Evolutionary conservation across 2,329 filamentous ascomycete genomes (phyloP).

Genomic region (Aspergillus sp.): DNA sequence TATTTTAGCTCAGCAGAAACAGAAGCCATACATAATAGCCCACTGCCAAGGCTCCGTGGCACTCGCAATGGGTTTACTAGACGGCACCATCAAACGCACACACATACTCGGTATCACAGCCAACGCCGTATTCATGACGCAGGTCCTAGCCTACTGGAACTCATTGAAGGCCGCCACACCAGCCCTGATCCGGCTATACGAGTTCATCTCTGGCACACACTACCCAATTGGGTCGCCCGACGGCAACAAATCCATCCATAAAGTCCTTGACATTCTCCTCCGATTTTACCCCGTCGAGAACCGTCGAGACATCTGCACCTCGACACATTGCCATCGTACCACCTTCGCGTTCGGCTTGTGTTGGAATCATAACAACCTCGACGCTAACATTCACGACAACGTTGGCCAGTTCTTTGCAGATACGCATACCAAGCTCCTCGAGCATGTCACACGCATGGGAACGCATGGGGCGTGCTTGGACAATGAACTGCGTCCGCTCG

Average conservation of each 20-base stretch:
- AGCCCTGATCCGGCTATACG: conserved; percentile 9
- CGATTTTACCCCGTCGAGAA: conserved; percentile 37
- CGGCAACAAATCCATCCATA: conserved; percentile 16
- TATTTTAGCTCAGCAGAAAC: neutral
- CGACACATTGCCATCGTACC: conserved; percentile 34
- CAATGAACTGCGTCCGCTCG: neutral
- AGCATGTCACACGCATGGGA: conserved; percentile 31
- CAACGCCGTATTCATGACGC: conserved; percentile 26
- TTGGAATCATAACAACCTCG: conserved; percentile 40
- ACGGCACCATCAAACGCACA: conserved; percentile 1
- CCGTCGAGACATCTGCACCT: conserved; percentile 33
- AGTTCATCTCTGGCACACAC: conserved; percentile 15
- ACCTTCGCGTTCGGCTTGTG: conserved; percentile 38
- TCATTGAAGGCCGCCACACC: conserved; percentile 11
- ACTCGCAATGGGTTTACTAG: conserved; percentile 8
- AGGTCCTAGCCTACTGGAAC: conserved; percentile 22
- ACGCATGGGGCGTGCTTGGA: conserved; percentile 5
- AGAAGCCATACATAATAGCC: conserved; percentile 11
- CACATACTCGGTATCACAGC: conserved; percentile 22
- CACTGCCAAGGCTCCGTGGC: conserved; percentile 17
- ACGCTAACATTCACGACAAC: conserved; percentile 32
- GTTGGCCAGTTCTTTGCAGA: conserved; percentile 32
- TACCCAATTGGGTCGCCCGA: conserved; percentile 14
- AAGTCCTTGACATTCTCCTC: conserved; percentile 24
- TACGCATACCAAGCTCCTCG: conserved; percentile 29